phyloP scores from a whole-genome alignment of 2,329 filamentous ascomycete genomes.

The Bipolaris cookei region DNA sequence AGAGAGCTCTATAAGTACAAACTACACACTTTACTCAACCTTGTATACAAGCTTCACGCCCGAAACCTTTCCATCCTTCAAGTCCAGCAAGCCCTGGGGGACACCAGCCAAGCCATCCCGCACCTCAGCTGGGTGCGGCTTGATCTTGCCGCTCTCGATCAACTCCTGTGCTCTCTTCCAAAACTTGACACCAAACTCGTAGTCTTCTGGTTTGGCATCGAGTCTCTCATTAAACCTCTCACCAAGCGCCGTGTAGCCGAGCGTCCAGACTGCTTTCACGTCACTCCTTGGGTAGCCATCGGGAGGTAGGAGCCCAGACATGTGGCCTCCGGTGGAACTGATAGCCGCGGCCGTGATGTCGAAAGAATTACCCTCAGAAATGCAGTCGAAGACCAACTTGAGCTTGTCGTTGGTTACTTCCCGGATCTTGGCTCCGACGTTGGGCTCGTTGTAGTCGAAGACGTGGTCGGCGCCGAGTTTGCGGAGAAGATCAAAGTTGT shows the following conservation, averaged over 20 bases:
- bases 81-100: slow-evolving; percentile 40
- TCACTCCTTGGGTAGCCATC: slow-evolving; percentile 51
- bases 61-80: slow-evolving; percentile 44
- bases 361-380: slow-evolving; percentile 37
- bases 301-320: slow-evolving; percentile 27
- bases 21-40: slow-evolving; percentile 4
- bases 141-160: slow-evolving; percentile 41
- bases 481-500: slow-evolving; percentile 57
- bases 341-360: slow-evolving; percentile 31
- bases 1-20: background rate
- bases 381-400: slow-evolving; percentile 57
- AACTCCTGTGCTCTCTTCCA: slow-evolving; percentile 20
- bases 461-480: slow-evolving; percentile 56
- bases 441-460: slow-evolving; percentile 59
- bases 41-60: slow-evolving; percentile 46
- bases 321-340: slow-evolving; percentile 29
- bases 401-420: slow-evolving; percentile 54
- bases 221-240: slow-evolving; percentile 46
- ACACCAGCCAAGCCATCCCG: slow-evolving; percentile 40
- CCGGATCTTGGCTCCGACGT: slow-evolving; percentile 56
- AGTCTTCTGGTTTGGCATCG: slow-evolving; percentile 18
- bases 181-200: background rate
- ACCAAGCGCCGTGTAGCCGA: slow-evolving; percentile 54
- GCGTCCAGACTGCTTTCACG: slow-evolving; percentile 52
- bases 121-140: slow-evolving; percentile 40